Evolutionary conservation across 139 green algal species (phyloP).

Genomic region (Nannochloris sp.): DNA sequence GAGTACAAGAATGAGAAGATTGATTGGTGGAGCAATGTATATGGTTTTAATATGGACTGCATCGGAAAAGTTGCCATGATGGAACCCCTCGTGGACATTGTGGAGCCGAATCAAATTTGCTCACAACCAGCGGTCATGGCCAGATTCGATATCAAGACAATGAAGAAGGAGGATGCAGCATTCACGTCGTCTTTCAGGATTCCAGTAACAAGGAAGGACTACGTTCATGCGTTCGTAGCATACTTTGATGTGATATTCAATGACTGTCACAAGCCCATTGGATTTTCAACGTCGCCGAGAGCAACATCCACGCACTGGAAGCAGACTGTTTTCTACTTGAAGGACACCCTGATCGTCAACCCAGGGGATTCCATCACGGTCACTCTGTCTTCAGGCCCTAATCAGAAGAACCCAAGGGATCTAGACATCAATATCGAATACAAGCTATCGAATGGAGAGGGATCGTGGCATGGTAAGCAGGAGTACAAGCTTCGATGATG

Average conservation of each 20-base stretch:
- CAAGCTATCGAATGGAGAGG: slow-evolving; percentile 52
- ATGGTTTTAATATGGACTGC: slow-evolving; percentile 82
- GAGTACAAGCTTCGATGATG: slow-evolving; percentile 71
- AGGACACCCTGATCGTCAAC: slow-evolving; percentile 64
- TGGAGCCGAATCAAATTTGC: slow-evolving; percentile 37
- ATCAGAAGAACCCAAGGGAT: slow-evolving; percentile 75
- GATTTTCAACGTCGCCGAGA: slow-evolving; percentile 45
- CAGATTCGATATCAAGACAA: slow-evolving; percentile 67
- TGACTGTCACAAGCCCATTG: slow-evolving; percentile 70
- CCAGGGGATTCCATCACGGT: slow-evolving; percentile 35
- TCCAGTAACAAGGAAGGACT: slow-evolving; percentile 67
- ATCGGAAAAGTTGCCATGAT: slow-evolving; percentile 65
- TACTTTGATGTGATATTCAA: slow-evolving; percentile 88
- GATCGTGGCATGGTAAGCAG: slow-evolving; percentile 42
- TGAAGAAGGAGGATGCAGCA: slow-evolving; percentile 59
- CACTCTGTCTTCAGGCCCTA: slow-evolving; percentile 55
- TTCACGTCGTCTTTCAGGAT: slow-evolving; percentile 61
- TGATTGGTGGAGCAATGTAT: slow-evolving; percentile 86
- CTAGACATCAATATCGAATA: slow-evolving; percentile 77
- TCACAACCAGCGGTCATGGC: slow-evolving; percentile 34
- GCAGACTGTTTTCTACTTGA: slow-evolving; percentile 91
- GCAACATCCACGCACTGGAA: slow-evolving; percentile 67
- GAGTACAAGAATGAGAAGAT: slow-evolving; percentile 88
- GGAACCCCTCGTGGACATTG: slow-evolving; percentile 79
- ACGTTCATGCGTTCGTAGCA: slow-evolving; percentile 81